Evolutionary conservation across 164 flowering plant species (phyloP).

Genomic region (Vitis rotundifolia): DNA sequence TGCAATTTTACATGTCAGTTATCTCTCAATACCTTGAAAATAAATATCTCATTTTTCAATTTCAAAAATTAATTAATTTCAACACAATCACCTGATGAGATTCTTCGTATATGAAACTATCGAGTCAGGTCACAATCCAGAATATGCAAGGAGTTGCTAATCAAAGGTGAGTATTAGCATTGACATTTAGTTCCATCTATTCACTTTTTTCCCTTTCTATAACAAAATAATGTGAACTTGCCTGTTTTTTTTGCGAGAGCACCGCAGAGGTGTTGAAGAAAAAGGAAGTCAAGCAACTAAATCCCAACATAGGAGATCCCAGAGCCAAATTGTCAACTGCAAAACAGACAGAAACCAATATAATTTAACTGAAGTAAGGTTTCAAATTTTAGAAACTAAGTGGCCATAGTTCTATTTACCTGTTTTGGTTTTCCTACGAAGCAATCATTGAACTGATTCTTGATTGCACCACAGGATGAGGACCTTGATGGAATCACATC

Average conservation of each 20-base stretch:
- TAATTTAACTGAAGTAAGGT: slow-evolving; percentile 24
- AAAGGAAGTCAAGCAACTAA: slow-evolving; percentile 22
- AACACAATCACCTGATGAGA: background rate
- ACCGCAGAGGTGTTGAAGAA: slow-evolving; percentile 38
- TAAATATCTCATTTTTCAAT: too few species aligned
- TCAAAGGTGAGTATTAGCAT: slow-evolving; percentile 25
- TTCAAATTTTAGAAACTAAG: background rate
- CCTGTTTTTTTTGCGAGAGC: background rate
- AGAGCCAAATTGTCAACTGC: slow-evolving; percentile 17
- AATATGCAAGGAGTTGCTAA: slow-evolving; percentile 25
- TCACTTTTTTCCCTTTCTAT: background rate
- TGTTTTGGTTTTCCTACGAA: background rate
- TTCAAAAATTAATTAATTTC: too few species aligned
- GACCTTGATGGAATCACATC: background rate
- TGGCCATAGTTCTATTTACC: too few species aligned
- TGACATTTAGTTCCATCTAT: background rate
- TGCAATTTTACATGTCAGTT: slow-evolving; percentile 73
- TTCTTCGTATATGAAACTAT: background rate
- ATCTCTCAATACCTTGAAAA: slow-evolving; percentile 9
- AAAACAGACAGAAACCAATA: slow-evolving; percentile 9
- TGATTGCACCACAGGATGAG: slow-evolving; percentile 19
- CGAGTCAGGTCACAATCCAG: slow-evolving; percentile 39
- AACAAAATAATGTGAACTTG: background rate
- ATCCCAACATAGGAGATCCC: slow-evolving; percentile 27
- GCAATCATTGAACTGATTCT: background rate